Base-by-base conservation (phyloP, 352 stramenopile species). In the Globisporangium ultimum region DNA sequence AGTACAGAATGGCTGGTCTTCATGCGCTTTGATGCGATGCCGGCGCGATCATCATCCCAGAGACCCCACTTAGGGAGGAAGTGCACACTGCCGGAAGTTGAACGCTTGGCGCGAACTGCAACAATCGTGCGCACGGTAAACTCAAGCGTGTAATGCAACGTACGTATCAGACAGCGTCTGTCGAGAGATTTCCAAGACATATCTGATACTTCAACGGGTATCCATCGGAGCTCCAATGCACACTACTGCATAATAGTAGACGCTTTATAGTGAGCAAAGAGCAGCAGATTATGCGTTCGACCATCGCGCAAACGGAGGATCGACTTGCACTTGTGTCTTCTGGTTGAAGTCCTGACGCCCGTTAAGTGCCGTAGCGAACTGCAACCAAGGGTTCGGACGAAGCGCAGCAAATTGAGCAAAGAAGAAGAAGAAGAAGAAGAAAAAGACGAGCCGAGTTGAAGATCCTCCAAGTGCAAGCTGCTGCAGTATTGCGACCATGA, bases 361-460 rank as follows among this genome's bases (percentile, higher is more conserved):
- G 24, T 32, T 32, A 32, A 32, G 24, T 32, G 24, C 24, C 24
- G 5, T 5, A 32, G 28, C 28, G 28, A 36, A 36, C 28, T 36
- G 28, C 28, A 36, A 36, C 28, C 28, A 10, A 36, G 28, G 28
- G 28, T 36, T 36, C 28, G 24, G 24, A 36, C 5, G 7, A 45
- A 18, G 38, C 38, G 10, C 38, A 17, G 38, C 10, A 8, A 43
- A 45, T 15, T n/a, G 40, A n/a, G 17, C 8, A 45, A n/a, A 12
- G 10, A 2, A 43, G 8, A 43, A 41, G 8, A 28, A 28, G 2
- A 52, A 34, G 24, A 54, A 42, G 18, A 34, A 42, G 42, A 17
- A 45, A 34, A 14, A 43, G 49, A 54, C 22, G 32, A 45, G 49
- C 49, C 49, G 49, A 45, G 24, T 54, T 54, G 49, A 54, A 54